Conservation (phyloP, 305 asterid species). For the Fraxinus greggii region DNA sequence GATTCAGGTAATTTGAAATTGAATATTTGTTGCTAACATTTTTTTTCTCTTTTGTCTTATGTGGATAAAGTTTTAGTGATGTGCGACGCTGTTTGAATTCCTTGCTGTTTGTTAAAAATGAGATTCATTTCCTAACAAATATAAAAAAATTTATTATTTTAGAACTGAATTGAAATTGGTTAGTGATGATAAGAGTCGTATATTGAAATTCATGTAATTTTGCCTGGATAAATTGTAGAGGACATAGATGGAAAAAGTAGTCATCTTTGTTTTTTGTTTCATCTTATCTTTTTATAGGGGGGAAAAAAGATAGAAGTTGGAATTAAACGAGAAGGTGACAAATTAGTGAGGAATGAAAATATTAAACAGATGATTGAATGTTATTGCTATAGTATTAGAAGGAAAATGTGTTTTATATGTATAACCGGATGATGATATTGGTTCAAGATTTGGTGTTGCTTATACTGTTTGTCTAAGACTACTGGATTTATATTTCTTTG, state of each 20-base stretch:
- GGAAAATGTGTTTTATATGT: neutral
- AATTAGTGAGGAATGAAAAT: neutral
- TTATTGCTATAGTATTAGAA: neutral
- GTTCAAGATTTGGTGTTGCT: neutral
- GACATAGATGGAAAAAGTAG: neutral
- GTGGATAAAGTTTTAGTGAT: neutral
- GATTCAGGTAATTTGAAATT: slow-evolving; percentile 59
- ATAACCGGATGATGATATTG: neutral
- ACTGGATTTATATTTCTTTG: neutral
- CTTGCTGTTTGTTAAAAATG: neutral
- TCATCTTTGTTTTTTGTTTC: neutral
- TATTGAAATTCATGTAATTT: slow-evolving; percentile 3
- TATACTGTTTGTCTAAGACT: neutral
- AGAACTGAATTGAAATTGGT: neutral
- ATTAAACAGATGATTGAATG: neutral
- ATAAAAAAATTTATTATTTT: neutral
- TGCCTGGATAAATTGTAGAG: slow-evolving; percentile 8
- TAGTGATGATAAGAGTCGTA: slow-evolving; percentile 2
- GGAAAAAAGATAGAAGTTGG: neutral
- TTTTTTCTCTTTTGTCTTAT: neutral
- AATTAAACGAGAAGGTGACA: neutral
- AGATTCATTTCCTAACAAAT: neutral
- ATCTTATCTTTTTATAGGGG: neutral
- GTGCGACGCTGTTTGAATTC: neutral
- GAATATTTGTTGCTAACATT: neutral